phyloP scores from a whole-genome alignment of 208 protist species.

The Trichomonas tenax region DNA sequence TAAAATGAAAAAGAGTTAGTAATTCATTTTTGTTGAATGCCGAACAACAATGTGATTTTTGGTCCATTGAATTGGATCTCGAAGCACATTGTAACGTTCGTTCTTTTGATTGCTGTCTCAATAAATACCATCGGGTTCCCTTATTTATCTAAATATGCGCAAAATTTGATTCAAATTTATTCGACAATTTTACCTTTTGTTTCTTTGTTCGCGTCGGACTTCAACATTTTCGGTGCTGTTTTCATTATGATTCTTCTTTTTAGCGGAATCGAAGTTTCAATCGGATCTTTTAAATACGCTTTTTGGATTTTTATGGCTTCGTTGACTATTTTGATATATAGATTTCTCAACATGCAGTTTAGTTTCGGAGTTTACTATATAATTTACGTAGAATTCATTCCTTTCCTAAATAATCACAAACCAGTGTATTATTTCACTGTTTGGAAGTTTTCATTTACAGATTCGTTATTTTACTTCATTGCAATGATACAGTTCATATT shows the following conservation, averaged over 20 bases:
- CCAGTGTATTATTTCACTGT: background rate
- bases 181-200: background rate
- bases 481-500: background rate
- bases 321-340: background rate
- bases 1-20: too few species aligned
- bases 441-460: background rate
- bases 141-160: background rate
- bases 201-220: background rate
- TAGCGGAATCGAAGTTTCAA: background rate
- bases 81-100: background rate
- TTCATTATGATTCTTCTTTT: background rate
- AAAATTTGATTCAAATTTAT: background rate
- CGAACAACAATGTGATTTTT: background rate
- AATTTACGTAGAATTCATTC: background rate
- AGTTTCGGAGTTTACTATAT: background rate
- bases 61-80: background rate
- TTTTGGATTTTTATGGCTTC: background rate
- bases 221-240: background rate
- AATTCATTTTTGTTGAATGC: too few species aligned
- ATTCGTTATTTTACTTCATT: background rate
- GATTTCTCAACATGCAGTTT: background rate
- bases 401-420: background rate
- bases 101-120: background rate
- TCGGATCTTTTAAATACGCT: background rate
- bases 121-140: background rate